Evolutionary conservation across 2,329 filamentous ascomycete genomes (phyloP), one percentile per base, ranked within the genome.

Genomic region (Xylaria sp.): DNA sequence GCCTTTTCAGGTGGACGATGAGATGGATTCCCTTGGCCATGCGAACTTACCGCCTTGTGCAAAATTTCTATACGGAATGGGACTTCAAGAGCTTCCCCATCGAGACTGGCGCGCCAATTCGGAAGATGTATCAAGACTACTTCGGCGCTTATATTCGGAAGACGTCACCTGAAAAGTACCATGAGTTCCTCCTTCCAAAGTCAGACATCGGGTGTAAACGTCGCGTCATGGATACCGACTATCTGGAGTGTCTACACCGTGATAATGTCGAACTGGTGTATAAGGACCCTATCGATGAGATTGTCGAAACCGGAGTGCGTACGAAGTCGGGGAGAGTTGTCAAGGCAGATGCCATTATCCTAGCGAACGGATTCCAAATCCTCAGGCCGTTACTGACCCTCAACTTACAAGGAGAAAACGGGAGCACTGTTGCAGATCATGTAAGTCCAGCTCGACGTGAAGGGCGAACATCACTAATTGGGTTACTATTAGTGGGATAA

Each of bases 21-120:
- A 61, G 40, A 64, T 64, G 62, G 62, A 45, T 64, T 38, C 62
- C 62, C 3, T 47, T 64, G 0, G 62, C 54, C 5, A 64, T 64
- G 62, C 58, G 54, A 28, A 19, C 28, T 2, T 64, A 61, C 37
- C 62, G 62, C 1, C 15, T 38, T 15, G 0, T 59, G 4, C 31
- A 52, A 4, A 56, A 37, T 11, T 56, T 35, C 38, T 55, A 55
- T 25, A 0, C 17, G 0, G 62, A 64, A 14, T 17, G 11, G 21
- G 62, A 58, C 25, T 64, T 58, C 33, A 23, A 42, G 38, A 55
- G 54, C 7, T 64, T 64, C 31, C 42, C 42, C 7, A 55, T 12
- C 4, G 45, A 50, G 5, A 28, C 23, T 8, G 62, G 62, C 11
- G 58, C 49, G 2, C 21, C 37, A 4, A 50, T 64, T 38, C 54